A percentile compares a stretch with the other conserved stretches of the same genome.
These are phyloP conservation scores for Wickerhamiella kurtzmanii DNA, from an alignment of 805 yeast species.

Conservation along the genomic window DNA sequence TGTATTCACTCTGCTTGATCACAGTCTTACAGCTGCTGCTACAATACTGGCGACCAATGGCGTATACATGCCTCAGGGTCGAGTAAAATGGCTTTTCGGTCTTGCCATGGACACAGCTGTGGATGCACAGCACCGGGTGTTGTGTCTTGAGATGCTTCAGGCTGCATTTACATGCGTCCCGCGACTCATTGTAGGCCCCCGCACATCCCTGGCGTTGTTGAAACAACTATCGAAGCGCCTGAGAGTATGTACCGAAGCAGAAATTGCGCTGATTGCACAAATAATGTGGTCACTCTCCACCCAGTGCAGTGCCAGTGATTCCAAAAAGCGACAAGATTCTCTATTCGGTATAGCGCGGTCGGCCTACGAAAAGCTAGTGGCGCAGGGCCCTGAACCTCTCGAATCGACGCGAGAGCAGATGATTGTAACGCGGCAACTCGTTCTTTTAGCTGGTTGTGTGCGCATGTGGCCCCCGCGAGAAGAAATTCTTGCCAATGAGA, in stretches of 20 bases:
- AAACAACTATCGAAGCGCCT: not conserved
- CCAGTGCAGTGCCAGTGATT: not conserved
- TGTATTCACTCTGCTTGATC: not conserved
- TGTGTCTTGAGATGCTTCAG: not conserved
- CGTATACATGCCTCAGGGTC: not conserved
- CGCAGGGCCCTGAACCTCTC: not conserved
- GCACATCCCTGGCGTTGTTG: not conserved
- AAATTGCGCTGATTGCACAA: not conserved
- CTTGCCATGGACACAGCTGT: not conserved
- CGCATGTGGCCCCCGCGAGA: not conserved
- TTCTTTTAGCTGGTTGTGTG: not conserved
- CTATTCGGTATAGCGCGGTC: not conserved
- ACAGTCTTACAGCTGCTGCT: not conserved
- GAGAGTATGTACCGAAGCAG: not conserved
- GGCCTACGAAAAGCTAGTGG: not conserved
- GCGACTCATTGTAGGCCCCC: not conserved
- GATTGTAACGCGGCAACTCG: not conserved
- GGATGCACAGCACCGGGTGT: not conserved
- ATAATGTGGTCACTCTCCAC: not conserved
- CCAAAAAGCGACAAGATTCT: not conserved
- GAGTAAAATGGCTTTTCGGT: not conserved
- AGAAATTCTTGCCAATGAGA: not conserved
- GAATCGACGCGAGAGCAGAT: not conserved
- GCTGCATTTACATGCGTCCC: not conserved
- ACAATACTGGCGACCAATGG: not conserved